phyloP scores from a whole-genome alignment of 192 early-diverging fungal species.

The Ramicandelaber brevisporus region DNA sequence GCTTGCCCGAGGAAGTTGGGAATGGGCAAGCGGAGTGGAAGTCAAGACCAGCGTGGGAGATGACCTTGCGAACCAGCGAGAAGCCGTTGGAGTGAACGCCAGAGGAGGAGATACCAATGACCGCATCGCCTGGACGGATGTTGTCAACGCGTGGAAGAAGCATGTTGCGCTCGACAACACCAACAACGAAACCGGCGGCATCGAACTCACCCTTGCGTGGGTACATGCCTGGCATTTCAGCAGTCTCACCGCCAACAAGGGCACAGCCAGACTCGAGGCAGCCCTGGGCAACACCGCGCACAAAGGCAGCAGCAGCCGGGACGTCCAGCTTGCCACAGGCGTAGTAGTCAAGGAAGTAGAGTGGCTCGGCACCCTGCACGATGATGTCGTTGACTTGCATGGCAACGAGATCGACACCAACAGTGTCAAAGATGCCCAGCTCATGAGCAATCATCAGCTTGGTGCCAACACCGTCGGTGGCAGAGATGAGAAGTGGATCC shows the following conservation, averaged over 20 bases:
- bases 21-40: slow-evolving; percentile 69
- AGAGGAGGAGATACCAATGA: slow-evolving; percentile 82
- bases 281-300: slow-evolving; percentile 82
- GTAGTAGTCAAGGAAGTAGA: slow-evolving; percentile 98
- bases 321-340: slow-evolving; percentile 86
- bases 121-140: slow-evolving; percentile 53
- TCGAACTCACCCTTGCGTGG: slow-evolving; percentile 64
- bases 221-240: slow-evolving; percentile 98
- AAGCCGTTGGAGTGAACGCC: slow-evolving; percentile 99
- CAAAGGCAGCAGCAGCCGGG: slow-evolving; percentile 67
- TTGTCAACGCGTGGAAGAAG: slow-evolving; percentile 61
- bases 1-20: slow-evolving; percentile 13
- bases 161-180: slow-evolving; percentile 74
- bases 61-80: slow-evolving; percentile 83
- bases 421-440: slow-evolving; percentile 65
- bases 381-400: slow-evolving; percentile 99
- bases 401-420: slow-evolving; percentile 93
- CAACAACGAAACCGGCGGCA: slow-evolving; percentile 90
- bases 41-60: slow-evolving; percentile 42
- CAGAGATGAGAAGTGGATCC: slow-evolving; percentile 88
- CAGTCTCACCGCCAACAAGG: slow-evolving; percentile 94
- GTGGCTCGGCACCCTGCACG: slow-evolving; percentile 95
- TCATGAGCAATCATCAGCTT: slow-evolving; percentile 91
- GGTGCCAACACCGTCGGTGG: slow-evolving; percentile 97
- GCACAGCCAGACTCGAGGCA: slow-evolving; percentile 77